A percentile compares a stretch with the other conserved stretches of the same genome.
These are phyloP conservation scores for Stachybotrys echinatus DNA, from an alignment of 2,329 filamentous ascomycete genomes.

Conservation along the genomic window DNA sequence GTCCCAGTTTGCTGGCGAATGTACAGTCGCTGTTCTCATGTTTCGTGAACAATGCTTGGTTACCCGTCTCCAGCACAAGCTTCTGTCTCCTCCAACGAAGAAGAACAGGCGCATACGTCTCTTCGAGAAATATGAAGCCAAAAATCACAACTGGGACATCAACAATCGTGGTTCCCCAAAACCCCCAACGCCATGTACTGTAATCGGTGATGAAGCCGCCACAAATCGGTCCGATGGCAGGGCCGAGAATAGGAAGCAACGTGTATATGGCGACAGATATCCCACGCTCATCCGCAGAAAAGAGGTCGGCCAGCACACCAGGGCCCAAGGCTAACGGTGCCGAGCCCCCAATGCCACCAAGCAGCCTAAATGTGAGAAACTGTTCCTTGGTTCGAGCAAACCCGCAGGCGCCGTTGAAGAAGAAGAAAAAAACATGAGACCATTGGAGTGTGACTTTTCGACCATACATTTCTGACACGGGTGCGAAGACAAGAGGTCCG, in stretches of 20 bases:
- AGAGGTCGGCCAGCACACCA: conserved; percentile 58
- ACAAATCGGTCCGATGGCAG: conserved; percentile 37
- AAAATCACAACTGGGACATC: conserved; percentile 12
- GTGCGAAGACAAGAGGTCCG: conserved; percentile 54
- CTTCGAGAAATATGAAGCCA: conserved; percentile 20
- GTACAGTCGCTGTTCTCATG: not conserved
- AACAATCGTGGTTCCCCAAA: conserved; percentile 25
- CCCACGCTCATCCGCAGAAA: conserved; percentile 50
- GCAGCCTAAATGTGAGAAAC: conserved; percentile 56
- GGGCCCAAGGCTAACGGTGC: conserved; percentile 62
- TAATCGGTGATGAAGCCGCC: conserved; percentile 25
- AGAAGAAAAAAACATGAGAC: conserved; percentile 52
- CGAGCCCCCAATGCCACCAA: conserved; percentile 52
- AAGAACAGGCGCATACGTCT: conserved; percentile 20
- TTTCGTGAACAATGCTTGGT: conserved; percentile 1
- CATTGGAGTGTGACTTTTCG: conserved; percentile 41
- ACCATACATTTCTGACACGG: conserved; percentile 56
- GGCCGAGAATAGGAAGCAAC: conserved; percentile 53
- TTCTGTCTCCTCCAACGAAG: conserved; percentile 10
- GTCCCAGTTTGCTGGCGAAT: not conserved
- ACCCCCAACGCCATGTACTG: conserved; percentile 30
- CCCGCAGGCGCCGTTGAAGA: conserved; percentile 57
- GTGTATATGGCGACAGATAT: conserved; percentile 59
- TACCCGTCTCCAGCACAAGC: conserved; percentile 5
- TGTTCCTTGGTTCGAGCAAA: conserved; percentile 57